Conservation (phyloP, 306 rosid species). For the Quercus engelmannii region DNA sequence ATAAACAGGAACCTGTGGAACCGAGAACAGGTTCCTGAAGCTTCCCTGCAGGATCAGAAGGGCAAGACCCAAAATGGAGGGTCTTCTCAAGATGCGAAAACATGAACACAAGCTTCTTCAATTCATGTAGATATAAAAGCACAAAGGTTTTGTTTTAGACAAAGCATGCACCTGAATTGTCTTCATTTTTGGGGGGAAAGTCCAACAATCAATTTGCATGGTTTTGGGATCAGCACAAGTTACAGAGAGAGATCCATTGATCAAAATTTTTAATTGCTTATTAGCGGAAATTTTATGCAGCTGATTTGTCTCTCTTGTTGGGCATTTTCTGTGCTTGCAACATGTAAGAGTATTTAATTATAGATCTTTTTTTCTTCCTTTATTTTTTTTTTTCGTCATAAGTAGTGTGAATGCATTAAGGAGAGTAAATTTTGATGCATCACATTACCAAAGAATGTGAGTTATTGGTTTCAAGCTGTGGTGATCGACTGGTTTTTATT, state of each 20-base stretch:
- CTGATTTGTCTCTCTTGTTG: background rate
- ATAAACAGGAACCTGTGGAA: constrained; percentile 26
- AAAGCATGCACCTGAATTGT: background rate
- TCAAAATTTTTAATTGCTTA: background rate
- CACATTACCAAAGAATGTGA: background rate
- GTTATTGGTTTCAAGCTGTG: background rate
- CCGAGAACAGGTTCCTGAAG: constrained; percentile 32
- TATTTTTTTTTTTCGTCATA: too few relatives aligned
- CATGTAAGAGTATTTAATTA: background rate
- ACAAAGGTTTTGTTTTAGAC: background rate
- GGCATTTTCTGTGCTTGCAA: background rate
- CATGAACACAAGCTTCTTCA: constrained; percentile 14
- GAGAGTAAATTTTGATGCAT: background rate
- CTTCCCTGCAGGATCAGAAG: constrained; percentile 32
- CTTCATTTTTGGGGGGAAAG: background rate
- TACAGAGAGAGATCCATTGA: background rate
- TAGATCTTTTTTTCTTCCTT: too few relatives aligned
- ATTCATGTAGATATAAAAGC: constrained; percentile 6
- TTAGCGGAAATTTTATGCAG: background rate
- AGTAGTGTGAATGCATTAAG: background rate
- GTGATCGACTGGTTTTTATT: background rate
- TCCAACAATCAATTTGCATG: background rate
- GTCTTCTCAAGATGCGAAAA: constrained; percentile 31
- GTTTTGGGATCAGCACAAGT: background rate
- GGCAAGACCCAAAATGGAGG: constrained; percentile 30